Conservation (phyloP, 371 early-diverging fungal species). For the Rhizopus delemar region DNA sequence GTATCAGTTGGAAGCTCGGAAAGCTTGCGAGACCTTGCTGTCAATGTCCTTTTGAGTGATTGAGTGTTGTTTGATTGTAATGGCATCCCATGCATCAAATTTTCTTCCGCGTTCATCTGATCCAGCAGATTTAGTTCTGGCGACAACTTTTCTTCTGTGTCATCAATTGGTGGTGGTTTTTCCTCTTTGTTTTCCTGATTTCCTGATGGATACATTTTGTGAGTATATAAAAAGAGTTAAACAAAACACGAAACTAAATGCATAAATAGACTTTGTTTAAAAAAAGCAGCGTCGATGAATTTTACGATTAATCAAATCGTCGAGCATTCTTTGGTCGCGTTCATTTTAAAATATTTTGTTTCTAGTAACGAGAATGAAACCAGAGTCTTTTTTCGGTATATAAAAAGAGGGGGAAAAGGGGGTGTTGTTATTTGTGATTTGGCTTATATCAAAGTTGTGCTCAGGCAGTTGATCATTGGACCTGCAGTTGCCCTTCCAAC, state of each 20-base stretch:
- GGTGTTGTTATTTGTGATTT: too few relatives aligned
- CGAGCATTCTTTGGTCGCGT: conserved; percentile 1
- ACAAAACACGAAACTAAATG: too few relatives aligned
- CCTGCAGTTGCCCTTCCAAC: too few relatives aligned
- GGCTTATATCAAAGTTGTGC: too few relatives aligned
- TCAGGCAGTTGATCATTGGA: too few relatives aligned
- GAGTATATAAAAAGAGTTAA: too few relatives aligned
- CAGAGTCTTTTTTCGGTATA: neutral
- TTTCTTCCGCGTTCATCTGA: neutral
- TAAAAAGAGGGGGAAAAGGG: neutral
- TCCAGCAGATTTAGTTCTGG: neutral
- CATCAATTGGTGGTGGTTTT: too few relatives aligned
- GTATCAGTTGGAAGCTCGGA: conserved; percentile 13
- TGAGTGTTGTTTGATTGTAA: neutral
- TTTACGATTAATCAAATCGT: neutral
- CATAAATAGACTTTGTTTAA: too few relatives aligned
- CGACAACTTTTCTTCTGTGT: too few relatives aligned
- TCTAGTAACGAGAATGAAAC: too few relatives aligned
- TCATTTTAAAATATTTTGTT: neutral
- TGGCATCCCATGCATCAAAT: neutral
- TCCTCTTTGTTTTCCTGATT: too few relatives aligned
- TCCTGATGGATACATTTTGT: too few relatives aligned
- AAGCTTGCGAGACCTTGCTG: neutral
- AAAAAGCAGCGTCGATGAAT: neutral
- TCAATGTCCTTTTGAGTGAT: neutral